Evolutionary conservation across 2,329 filamentous ascomycete genomes (phyloP), one percentile per base, ranked within the genome.

Genomic region (Trichophyton rubrum): DNA sequence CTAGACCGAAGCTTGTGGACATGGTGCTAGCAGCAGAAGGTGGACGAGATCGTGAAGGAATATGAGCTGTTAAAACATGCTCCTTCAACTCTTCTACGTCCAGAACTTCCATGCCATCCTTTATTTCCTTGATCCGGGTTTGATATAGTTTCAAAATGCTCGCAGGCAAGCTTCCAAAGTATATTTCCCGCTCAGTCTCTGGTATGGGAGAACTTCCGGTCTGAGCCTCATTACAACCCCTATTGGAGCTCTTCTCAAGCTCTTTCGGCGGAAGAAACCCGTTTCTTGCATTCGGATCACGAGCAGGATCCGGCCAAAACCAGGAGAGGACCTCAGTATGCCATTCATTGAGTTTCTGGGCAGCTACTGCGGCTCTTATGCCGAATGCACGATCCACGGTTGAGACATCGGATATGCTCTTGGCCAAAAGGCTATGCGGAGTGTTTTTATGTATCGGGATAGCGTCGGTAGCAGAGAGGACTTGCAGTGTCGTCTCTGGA

Each of bases 51-150:
- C 77, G 77, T 6, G 80, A 82, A 65, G 85, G 76, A 70, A 87
- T 85, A 75, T 96, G 88, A 68, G 88, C 88, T 72, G 87, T 85
- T 64, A 96, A 77, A 66, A 96, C 88, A 69, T 92, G 88, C 51
- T 82, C 84, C 76, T 99, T 97, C 70, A 99, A 85, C 64, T 95
- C 90, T 68, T 97, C 76, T 63, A 78, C 73, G 41, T 73, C 72
- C 41, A 77, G 65, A 62, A 67, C 70, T 3, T 77, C 74, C 66
- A 77, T 72, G 49, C 70, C 74, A 64, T 77, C 75, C 56, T 71
- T 80, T 62, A 97, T 95, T 64, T 88, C 82, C 59, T 88, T 85
- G 11, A 95, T 78, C 43, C 91, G 83, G 61, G 73, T 75, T 67
- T 93, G 88, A 71, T 93, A 91, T 57, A 77, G 75, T 55, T 80